Percentiles rank a stretch among this genome's conserved stretches.
Evolutionary conservation across 2,329 filamentous ascomycete species (phyloP).

Genomic region (Arthrobotrys pseudoclavata): DNA sequence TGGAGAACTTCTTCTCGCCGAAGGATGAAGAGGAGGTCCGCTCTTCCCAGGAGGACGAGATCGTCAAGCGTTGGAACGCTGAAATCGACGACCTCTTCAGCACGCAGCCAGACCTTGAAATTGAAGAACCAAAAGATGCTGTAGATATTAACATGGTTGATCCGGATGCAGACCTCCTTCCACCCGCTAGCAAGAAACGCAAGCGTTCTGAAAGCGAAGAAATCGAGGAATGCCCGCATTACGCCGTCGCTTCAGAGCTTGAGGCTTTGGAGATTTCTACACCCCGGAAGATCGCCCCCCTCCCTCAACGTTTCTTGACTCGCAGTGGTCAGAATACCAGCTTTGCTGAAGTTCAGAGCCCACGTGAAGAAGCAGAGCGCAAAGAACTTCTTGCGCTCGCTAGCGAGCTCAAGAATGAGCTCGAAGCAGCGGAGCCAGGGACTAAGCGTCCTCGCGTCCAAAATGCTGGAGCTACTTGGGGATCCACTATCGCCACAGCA

Average conservation of each 20-base stretch:
- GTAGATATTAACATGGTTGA: constrained; percentile 4
- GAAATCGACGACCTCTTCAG: constrained; percentile 25
- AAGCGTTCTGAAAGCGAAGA: constrained; percentile 44
- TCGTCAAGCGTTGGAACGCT: constrained; percentile 14
- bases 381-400: constrained; percentile 24
- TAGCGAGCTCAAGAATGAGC: constrained; percentile 31
- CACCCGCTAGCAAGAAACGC: constrained; percentile 46
- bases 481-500: constrained; percentile 63
- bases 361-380: constrained; percentile 61
- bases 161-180: not conserved
- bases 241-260: not conserved
- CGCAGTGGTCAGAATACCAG: not conserved
- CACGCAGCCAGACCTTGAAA: constrained; percentile 2
- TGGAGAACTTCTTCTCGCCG: constrained; percentile 59
- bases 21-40: constrained; percentile 31
- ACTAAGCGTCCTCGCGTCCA: constrained; percentile 61
- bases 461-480: constrained; percentile 53
- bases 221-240: constrained; percentile 7
- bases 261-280: constrained; percentile 2
- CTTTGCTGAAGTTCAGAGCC: constrained; percentile 61
- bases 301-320: constrained; percentile 29
- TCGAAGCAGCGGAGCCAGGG: constrained; percentile 50
- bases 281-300: constrained; percentile 40
- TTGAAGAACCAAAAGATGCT: not conserved
- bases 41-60: constrained; percentile 12